Evolutionary conservation across 2,329 filamentous ascomycete genomes (phyloP).

Genomic region (Endothia cerciana): DNA sequence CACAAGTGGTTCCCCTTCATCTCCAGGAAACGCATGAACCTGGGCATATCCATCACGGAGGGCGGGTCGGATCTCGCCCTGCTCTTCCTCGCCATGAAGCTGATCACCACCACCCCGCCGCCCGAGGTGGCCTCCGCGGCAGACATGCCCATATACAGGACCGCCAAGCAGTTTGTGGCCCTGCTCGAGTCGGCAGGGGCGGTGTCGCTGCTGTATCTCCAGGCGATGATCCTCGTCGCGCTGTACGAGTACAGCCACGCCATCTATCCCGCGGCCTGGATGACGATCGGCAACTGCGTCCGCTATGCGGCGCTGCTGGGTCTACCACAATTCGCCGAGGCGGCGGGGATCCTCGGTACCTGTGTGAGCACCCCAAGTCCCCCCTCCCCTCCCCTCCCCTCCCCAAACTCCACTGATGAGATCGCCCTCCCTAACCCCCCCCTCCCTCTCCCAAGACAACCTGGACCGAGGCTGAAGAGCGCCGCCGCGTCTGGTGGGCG

Average conservation of each 20-base stretch:
- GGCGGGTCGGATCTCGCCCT: slow-evolving; percentile 50
- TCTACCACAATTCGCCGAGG: slow-evolving; percentile 42
- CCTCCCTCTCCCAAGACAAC: slow-evolving; percentile 39
- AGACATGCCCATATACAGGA: slow-evolving; percentile 46
- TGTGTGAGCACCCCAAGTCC: slow-evolving; percentile 17
- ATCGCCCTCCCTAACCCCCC: no score
- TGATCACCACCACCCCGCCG: slow-evolving; percentile 43
- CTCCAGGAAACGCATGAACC: slow-evolving; percentile 49
- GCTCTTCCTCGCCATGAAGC: slow-evolving; percentile 53
- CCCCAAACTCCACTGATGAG: slow-evolving; percentile 34
- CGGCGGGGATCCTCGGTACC: slow-evolving; percentile 42
- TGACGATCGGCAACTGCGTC: slow-evolving; percentile 49
- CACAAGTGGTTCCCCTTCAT: slow-evolving; percentile 54
- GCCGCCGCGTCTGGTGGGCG: slow-evolving; percentile 52
- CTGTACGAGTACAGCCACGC: slow-evolving; percentile 53
- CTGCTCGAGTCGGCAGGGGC: slow-evolving; percentile 47
- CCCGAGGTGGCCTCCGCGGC: slow-evolving; percentile 39
- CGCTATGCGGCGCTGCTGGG: slow-evolving; percentile 51
- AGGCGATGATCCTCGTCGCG: slow-evolving; percentile 50
- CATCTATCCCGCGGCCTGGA: slow-evolving; percentile 55
- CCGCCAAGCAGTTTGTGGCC: slow-evolving; percentile 47
- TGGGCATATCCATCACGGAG: slow-evolving; percentile 46
- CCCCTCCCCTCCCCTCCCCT: background rate
- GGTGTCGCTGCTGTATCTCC: slow-evolving; percentile 48
- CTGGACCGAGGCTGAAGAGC: slow-evolving; percentile 53